Evolutionary conservation across 306 rosid genomes (phyloP).

Genomic region (Prunus campanulata): DNA sequence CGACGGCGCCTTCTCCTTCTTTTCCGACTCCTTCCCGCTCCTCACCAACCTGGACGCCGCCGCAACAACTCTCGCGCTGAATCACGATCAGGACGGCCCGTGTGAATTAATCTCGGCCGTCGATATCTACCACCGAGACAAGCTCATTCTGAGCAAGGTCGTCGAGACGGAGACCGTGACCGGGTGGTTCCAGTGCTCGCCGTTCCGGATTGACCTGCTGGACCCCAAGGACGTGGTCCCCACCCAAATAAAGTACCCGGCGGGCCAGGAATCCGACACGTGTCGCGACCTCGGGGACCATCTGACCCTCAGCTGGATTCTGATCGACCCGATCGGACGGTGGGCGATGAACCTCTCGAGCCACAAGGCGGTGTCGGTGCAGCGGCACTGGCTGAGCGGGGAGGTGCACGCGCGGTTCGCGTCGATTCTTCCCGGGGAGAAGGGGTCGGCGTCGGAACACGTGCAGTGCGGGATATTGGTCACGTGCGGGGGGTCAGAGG

Average conservation of each 20-base stretch:
- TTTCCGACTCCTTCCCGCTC: constrained; percentile 52
- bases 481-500: constrained; percentile 42
- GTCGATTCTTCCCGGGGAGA: constrained; percentile 43
- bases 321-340: constrained; percentile 44
- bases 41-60: constrained; percentile 3
- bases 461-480: constrained; percentile 46
- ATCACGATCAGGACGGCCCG: constrained; percentile 16
- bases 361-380: constrained; percentile 46
- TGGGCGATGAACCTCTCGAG: constrained; percentile 76
- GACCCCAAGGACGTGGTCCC: constrained; percentile 64
- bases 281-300: constrained; percentile 33
- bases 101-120: constrained; percentile 59
- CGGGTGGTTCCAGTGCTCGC: constrained; percentile 74
- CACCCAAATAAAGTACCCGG: constrained; percentile 34
- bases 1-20: constrained; percentile 55
- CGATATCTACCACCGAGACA: constrained; percentile 44
- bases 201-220: constrained; percentile 61
- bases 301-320: constrained; percentile 62
- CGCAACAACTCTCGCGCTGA: background rate
- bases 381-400: constrained; percentile 73
- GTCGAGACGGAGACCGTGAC: constrained; percentile 66
- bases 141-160: constrained; percentile 46
- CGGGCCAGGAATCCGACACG: constrained; percentile 13
- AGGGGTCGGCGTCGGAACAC: constrained; percentile 52
- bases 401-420: constrained; percentile 56